These are phyloP conservation scores for Fallopia convolvulus DNA, from an alignment of 148 eudicot genomes.

Conservation along the genomic window DNA sequence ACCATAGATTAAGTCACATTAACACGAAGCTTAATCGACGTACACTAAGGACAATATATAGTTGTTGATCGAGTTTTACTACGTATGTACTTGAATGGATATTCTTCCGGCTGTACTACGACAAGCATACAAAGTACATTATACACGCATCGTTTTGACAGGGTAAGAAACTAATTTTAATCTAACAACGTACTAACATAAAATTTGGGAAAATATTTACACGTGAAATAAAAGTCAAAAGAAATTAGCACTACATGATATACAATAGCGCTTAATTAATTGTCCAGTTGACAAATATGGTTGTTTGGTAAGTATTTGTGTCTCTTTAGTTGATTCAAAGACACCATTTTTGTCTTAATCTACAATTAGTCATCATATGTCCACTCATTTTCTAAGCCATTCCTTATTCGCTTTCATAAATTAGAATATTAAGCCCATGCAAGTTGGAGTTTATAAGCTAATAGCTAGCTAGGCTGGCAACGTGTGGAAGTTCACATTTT, in stretches of 20 bases:
- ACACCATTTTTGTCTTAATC: background rate
- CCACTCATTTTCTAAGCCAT: background rate
- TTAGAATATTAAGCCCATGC: background rate
- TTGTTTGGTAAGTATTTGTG: slow-evolving; percentile 8
- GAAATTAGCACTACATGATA: background rate
- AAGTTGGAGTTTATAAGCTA: background rate
- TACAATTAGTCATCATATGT: background rate
- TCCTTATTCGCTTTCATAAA: background rate
- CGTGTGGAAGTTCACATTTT: background rate
- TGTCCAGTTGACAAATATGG: background rate
- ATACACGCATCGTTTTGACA: background rate
- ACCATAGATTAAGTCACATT: too few relatives aligned
- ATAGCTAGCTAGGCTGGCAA: background rate
- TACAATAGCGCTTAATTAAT: background rate
- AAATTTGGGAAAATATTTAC: background rate
- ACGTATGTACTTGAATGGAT: background rate
- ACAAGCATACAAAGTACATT: background rate
- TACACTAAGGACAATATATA: too few relatives aligned
- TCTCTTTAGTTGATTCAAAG: slow-evolving; percentile 1
- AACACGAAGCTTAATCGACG: too few relatives aligned
- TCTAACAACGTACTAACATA: background rate
- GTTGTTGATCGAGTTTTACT: background rate
- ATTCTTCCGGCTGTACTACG: background rate
- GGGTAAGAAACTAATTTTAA: background rate
- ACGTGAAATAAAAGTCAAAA: background rate